Evolutionary conservation across 2,329 filamentous ascomycete species (phyloP).

Genomic region (Botrytis aclada): DNA sequence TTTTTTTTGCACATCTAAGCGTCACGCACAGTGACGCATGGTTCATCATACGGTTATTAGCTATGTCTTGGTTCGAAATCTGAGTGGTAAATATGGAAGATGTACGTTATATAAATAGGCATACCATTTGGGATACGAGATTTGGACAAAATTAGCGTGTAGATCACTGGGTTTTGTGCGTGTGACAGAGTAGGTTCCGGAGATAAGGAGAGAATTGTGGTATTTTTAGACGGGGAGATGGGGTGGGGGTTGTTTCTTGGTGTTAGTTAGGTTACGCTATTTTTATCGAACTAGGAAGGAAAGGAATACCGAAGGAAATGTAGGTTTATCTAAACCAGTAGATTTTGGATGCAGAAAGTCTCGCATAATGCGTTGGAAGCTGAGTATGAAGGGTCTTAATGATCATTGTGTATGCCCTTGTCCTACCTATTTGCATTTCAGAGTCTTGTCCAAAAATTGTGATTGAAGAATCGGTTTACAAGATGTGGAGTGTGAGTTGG

Average conservation of each 20-base stretch:
- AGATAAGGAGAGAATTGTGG: not conserved
- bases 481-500: not conserved
- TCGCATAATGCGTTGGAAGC: not conserved
- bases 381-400: rapidly evolving
- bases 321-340: not conserved
- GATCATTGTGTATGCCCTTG: not conserved
- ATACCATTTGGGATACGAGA: not conserved
- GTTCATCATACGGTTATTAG: not conserved
- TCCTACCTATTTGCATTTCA: not conserved
- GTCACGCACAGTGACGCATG: not conserved
- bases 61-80: not conserved
- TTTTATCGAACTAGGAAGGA: not conserved
- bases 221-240: not conserved
- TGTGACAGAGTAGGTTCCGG: not conserved
- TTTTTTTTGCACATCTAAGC: not conserved
- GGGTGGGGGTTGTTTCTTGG: not conserved
- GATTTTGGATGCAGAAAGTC: not conserved
- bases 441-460: no score
- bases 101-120: not conserved
- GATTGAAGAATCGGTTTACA: not conserved
- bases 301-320: not conserved
- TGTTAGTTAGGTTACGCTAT: not conserved
- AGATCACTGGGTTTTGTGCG: not conserved
- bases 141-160: not conserved
- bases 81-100: not conserved